Conservation (phyloP, 495 filamentous ascomycete species). For the Hyaloscypha variabilis region DNA sequence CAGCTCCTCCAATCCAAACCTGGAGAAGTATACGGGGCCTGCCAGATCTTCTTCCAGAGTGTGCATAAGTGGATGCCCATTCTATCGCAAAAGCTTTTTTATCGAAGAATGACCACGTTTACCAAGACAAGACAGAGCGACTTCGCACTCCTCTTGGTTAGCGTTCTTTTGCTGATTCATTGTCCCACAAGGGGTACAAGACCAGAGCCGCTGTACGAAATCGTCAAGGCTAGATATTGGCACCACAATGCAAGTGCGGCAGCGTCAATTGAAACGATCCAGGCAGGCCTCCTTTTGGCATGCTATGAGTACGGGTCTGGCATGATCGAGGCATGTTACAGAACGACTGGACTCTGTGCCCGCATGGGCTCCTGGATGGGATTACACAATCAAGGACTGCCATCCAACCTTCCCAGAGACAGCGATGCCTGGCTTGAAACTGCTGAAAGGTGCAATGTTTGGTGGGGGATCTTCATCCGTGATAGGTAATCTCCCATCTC, state of each 20-base stretch:
- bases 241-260: constrained; percentile 36
- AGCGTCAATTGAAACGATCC: constrained; percentile 40
- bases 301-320: constrained; percentile 28
- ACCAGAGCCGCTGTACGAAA: constrained; percentile 24
- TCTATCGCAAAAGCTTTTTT: constrained; percentile 38
- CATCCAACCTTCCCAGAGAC: constrained; percentile 14
- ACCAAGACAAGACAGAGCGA: constrained; percentile 25
- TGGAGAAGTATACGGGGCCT: constrained; percentile 1
- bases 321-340: constrained; percentile 17
- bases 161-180: constrained; percentile 38
- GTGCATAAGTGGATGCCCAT: constrained; percentile 41
- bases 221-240: constrained; percentile 32
- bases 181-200: constrained; percentile 15
- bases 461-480: constrained; percentile 25
- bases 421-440: constrained; percentile 17
- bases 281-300: constrained; percentile 38
- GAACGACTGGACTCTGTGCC: constrained; percentile 9
- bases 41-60: constrained; percentile 37
- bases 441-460: constrained; percentile 16
- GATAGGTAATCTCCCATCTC: constrained; percentile 9
- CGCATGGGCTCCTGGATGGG: constrained; percentile 31
- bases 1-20: background rate
- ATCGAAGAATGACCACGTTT: constrained; percentile 28
- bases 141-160: constrained; percentile 39
- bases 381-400: constrained; percentile 27